phyloP scores from a whole-genome alignment of 805 yeast genomes.

The Blastobotrys robertii region DNA sequence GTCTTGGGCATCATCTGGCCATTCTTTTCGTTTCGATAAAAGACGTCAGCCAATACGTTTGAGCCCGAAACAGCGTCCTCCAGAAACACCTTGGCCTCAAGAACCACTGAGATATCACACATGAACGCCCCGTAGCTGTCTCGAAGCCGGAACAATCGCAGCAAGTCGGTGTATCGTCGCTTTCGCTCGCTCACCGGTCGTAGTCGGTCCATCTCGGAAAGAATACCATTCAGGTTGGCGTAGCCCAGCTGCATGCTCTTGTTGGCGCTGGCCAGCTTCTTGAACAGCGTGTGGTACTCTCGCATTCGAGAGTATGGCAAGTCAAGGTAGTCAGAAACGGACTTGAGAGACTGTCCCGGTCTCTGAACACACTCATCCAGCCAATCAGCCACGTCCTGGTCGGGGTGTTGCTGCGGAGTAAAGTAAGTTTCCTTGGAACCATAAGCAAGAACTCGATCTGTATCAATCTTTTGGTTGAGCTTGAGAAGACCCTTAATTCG shows the following conservation, averaged over 20 bases:
- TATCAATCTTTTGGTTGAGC: not conserved
- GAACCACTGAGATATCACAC: slow-evolving; percentile 12
- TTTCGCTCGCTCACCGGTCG: slow-evolving; percentile 11
- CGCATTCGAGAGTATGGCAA: slow-evolving; percentile 16
- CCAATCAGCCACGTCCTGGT: slow-evolving; percentile 16
- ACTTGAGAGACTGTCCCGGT: slow-evolving; percentile 11
- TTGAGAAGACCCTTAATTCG: not conserved
- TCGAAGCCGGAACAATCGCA: slow-evolving; percentile 8
- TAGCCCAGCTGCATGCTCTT: slow-evolving; percentile 8
- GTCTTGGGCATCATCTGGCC: slow-evolving; percentile 5
- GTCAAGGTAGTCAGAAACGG: slow-evolving; percentile 13
- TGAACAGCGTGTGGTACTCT: slow-evolving; percentile 11
- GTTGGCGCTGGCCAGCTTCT: slow-evolving; percentile 2
- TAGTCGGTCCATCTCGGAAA: slow-evolving; percentile 10
- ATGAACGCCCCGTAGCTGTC: slow-evolving; percentile 9
- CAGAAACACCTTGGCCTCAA: slow-evolving; percentile 9
- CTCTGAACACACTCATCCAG: slow-evolving; percentile 6
- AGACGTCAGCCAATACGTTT: slow-evolving; percentile 10
- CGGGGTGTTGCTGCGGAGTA: slow-evolving; percentile 6
- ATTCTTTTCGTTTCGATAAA: slow-evolving; percentile 2
- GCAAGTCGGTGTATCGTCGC: slow-evolving; percentile 10
- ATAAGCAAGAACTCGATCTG: not conserved
- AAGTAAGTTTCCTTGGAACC: slow-evolving; percentile 5
- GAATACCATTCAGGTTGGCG: slow-evolving; percentile 5
- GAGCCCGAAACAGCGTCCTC: slow-evolving; percentile 6